Base-by-base conservation (phyloP, 108 stramenopile genomes). In the Discostella pseudostelligera region DNA sequence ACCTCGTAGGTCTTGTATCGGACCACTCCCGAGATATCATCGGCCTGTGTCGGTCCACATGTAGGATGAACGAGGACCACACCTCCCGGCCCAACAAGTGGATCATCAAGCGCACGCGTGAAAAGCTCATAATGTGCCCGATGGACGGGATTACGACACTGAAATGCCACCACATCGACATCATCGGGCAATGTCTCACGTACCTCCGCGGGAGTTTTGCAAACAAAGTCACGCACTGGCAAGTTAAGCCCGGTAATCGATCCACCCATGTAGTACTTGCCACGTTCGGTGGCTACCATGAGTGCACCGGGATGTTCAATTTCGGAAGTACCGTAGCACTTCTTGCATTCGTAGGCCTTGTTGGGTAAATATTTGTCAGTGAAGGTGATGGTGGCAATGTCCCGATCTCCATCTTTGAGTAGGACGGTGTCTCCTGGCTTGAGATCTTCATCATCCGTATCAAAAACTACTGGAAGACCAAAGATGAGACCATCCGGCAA, bases 131-230 rank as follows among this genome's bases (percentile, higher is more conserved):
- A 97, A 87, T 99, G 99, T 16, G 99, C 99, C 50, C 97, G 86
- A 90, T 99, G 99, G 80, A 99, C 95, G 67, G 99, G 99, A 89
- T 99, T 99, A 48, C 99, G 96, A 90, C 97, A 98, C 79, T 99
- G 99, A 82, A 99, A 99, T 66, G 97, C 99, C 49, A 99, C 97
- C 56, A 99, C 96, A 82, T 98, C 96, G 70, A 86, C 90, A 79
- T 87, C 97, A 59, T 90, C 92, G 58, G 96, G 97, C 11, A 98
- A 86, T 35, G 83, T 84, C 53, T 76, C 92, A 51, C 98, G 96
- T 45, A 98, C 96, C 79, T 97, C 92, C 39, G 83, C 81, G 20
- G 99, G 99, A 14, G 97, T 93, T 81, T 92, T 89, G 89, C 98
- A 99, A 24, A 89, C 89, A 81, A 99, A 97, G 65, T 97, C 97